Percentiles rank a stretch among this genome's conserved stretches.
These are phyloP conservation scores for Mallotus nudiflorus DNA, from an alignment of 345 rosid species.

Conservation along the genomic window DNA sequence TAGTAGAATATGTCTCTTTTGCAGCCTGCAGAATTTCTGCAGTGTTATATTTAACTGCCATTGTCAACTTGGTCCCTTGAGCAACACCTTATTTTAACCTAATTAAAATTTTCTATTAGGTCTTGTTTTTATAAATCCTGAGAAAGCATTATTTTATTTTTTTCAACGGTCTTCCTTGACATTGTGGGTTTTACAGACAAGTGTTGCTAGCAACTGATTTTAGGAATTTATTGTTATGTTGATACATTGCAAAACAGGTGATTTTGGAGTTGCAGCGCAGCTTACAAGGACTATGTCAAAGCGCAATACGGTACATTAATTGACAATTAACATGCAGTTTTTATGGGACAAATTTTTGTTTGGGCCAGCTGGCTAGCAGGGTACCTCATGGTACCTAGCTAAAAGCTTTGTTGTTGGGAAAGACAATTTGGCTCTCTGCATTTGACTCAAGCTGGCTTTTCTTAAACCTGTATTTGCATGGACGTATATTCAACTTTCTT, in stretches of 20 bases:
- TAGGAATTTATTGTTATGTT: slow-evolving; percentile 9
- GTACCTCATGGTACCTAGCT: neutral
- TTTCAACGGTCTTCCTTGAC: neutral
- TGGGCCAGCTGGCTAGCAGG: neutral
- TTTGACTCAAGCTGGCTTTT: too few relatives aligned
- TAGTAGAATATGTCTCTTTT: neutral
- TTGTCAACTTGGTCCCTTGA: neutral
- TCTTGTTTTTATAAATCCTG: neutral
- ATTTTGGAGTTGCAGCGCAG: slow-evolving; percentile 99
- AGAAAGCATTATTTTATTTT: neutral
- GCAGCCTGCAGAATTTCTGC: neutral
- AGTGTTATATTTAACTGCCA: neutral
- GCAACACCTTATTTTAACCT: neutral
- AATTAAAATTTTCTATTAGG: neutral
- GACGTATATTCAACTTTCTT: neutral
- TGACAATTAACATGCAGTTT: neutral
- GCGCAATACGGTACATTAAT: slow-evolving; percentile 74
- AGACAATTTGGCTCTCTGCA: neutral
- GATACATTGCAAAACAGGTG: slow-evolving; percentile 58
- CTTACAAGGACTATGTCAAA: slow-evolving; percentile 99
- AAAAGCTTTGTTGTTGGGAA: neutral
- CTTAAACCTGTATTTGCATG: too few relatives aligned
- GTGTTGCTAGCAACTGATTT: neutral
- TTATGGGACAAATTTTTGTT: neutral
- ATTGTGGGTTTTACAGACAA: slow-evolving; percentile 1